Base-by-base conservation (phyloP, 2,329 filamentous ascomycete genomes). In the Ophiostoma tasmaniense region DNA sequence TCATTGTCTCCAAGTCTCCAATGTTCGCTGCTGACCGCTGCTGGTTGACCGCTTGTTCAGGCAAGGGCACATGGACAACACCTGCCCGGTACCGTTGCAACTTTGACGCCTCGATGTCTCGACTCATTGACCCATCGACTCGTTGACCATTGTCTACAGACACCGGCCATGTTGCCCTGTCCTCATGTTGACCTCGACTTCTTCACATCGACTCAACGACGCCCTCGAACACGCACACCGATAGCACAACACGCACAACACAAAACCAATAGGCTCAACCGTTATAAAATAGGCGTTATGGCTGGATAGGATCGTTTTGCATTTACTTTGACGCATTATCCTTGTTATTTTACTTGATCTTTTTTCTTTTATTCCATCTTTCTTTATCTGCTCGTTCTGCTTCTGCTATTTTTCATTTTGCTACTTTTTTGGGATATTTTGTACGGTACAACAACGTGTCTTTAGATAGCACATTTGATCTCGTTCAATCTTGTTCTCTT, bases 231-330 rank as follows among this genome's bases (percentile, higher is more conserved):
- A 55, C 3, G 11, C 25, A 62, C 59, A 62, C 59, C 20, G 33
- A 22, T 33, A 64, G 30, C 30, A 37, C 14, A 13, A 39, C 2
- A 66, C 68, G 64, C 59, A 39, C 64, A 10, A 62, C 37, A 45
- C 42, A 65, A 65, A 69, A 67, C 42, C 52, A 20, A 62, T 28
- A 64, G 62, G 62, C 62, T 64, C 22, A 37, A 42, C 37, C 64
- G 37, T 65, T 50, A 65, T 37, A 65, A 65, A 37, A 67, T 37
- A 45, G 52, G 17, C 70, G 68, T 72, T 69, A 28, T 65, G 71
- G 66, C 61, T 62, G 71, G 67, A 69, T 66, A 28, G 67, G 71
- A 64, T 59, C 50, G 30, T 55, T 42, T 67, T 35, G 22, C 25
- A 50, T 50, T 64, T 33, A 35, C n/a, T 45, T 35, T 62, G 42